A percentile compares a stretch with the other conserved stretches of the same genome.
phyloP scores from a whole-genome alignment of 192 early-diverging fungal species.

The Bifiguratus adelaidae region DNA sequence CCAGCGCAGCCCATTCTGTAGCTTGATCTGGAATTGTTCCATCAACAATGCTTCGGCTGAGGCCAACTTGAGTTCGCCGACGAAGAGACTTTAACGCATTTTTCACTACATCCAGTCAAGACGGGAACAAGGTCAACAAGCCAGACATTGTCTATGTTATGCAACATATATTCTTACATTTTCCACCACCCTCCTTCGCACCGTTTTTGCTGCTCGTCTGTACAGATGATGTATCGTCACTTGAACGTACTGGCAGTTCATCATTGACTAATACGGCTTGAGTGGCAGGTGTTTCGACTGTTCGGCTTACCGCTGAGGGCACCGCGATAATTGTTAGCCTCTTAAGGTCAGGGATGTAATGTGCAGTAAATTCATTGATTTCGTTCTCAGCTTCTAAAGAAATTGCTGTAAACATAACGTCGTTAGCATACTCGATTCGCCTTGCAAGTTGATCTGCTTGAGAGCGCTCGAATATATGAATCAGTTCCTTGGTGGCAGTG shows the following conservation, averaged over 20 bases:
- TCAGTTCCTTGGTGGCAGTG: conserved; percentile 1
- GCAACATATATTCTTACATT: not conserved
- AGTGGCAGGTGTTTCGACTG: not conserved
- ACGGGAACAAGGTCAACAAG: not conserved
- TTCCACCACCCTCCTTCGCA: conserved; percentile 1
- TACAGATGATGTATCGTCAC: conserved; percentile 3
- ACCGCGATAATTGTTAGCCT: not conserved
- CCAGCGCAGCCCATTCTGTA: conserved; percentile 4
- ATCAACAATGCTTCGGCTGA: not conserved
- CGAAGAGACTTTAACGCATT: conserved; percentile 3
- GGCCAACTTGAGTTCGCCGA: not conserved
- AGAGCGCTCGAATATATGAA: conserved; percentile 9
- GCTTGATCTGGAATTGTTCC: not conserved
- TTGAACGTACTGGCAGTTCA: not conserved
- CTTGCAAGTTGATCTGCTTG: conserved; percentile 15
- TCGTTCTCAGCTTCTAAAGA: not conserved
- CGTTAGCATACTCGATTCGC: conserved; percentile 5
- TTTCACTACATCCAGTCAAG: not conserved
- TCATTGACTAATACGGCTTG: not conserved
- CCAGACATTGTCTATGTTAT: not conserved
- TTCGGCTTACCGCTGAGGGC: not conserved
- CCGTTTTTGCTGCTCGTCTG: conserved; percentile 3
- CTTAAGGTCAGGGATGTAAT: not conserved
- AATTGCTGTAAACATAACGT: not conserved
- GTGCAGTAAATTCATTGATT: not conserved